Percentiles rank a stretch among this genome's conserved stretches.
Conservation (phyloP, 148 eudicot genomes). For the Amaranthus hypochondriacus region DNA sequence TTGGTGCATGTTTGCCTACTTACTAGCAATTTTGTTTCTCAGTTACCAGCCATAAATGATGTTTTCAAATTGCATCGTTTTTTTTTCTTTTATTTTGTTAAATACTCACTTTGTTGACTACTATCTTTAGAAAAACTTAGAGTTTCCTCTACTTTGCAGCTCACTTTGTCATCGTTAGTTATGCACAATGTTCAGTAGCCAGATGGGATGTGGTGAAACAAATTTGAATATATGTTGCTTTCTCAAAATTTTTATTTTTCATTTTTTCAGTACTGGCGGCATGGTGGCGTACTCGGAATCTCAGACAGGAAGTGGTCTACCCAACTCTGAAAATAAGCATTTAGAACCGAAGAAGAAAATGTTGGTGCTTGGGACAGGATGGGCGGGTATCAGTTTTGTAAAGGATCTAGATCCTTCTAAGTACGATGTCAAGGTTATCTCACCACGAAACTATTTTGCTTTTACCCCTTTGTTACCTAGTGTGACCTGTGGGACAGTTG, state of each 20-base stretch:
- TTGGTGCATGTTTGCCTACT: background rate
- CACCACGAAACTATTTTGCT: constrained; percentile 88
- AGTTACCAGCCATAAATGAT: background rate
- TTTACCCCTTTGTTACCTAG: constrained; percentile 92
- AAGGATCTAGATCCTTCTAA: constrained; percentile 60
- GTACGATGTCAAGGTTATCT: constrained; percentile 82
- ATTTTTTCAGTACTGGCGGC: constrained; percentile 56
- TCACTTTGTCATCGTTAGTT: background rate
- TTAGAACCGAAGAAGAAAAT: constrained; percentile 53
- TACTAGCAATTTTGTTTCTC: background rate
- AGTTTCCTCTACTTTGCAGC: background rate
- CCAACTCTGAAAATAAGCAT: constrained; percentile 19
- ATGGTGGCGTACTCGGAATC: constrained; percentile 63
- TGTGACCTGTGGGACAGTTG: constrained; percentile 84
- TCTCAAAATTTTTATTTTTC: background rate
- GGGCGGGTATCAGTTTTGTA: constrained; percentile 78
- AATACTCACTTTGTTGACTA: background rate
- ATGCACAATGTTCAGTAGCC: background rate
- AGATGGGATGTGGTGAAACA: constrained; percentile 3
- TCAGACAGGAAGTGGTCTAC: constrained; percentile 27
- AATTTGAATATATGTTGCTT: background rate
- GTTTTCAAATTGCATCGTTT: background rate
- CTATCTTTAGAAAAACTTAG: background rate
- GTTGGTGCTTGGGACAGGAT: constrained; percentile 84
- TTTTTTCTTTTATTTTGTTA: background rate